Percentiles rank a stretch among this genome's conserved stretches.
These are phyloP conservation scores for Phytophthora citricola DNA, from an alignment of 352 stramenopile species.

Conservation along the genomic window DNA sequence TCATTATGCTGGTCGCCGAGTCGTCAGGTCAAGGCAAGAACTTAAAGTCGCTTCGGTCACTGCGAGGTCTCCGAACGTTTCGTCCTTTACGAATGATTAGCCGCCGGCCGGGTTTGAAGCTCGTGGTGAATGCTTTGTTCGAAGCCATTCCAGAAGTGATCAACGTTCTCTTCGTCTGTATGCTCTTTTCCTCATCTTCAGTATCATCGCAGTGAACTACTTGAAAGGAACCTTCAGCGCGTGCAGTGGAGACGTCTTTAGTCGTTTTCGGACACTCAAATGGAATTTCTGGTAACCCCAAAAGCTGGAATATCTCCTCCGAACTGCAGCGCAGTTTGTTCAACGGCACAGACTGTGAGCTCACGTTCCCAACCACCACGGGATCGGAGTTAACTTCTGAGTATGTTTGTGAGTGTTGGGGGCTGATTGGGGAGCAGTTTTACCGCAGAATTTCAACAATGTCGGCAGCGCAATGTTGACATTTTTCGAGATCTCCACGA, in stretches of 20 bases:
- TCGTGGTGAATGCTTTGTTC: slow-evolving; percentile 93
- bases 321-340: slow-evolving; percentile 60
- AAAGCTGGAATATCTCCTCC: slow-evolving; percentile 43
- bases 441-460: slow-evolving; percentile 90
- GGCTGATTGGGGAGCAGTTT: slow-evolving; percentile 51
- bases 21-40: slow-evolving; percentile 46
- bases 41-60: slow-evolving; percentile 81
- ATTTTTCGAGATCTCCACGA: slow-evolving; percentile 95
- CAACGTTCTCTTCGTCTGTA: slow-evolving; percentile 92
- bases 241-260: slow-evolving; percentile 77
- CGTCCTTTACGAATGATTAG: slow-evolving; percentile 93
- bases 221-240: slow-evolving; percentile 91
- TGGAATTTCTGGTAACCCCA: slow-evolving; percentile 56
- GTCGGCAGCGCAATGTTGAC: slow-evolving; percentile 77
- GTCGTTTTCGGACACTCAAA: slow-evolving; percentile 36
- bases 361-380: slow-evolving; percentile 1
- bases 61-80: slow-evolving; percentile 88
- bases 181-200: slow-evolving; percentile 97
- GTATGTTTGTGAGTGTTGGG: slow-evolving; percentile 77
- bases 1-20: slow-evolving; percentile 72
- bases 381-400: slow-evolving; percentile 55
- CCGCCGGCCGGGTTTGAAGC: slow-evolving; percentile 79
- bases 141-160: slow-evolving; percentile 89
- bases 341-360: slow-evolving; percentile 39
- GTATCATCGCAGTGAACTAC: slow-evolving; percentile 94